phyloP scores from a whole-genome alignment of 208 protist species.

The Crithidia expoeki region DNA sequence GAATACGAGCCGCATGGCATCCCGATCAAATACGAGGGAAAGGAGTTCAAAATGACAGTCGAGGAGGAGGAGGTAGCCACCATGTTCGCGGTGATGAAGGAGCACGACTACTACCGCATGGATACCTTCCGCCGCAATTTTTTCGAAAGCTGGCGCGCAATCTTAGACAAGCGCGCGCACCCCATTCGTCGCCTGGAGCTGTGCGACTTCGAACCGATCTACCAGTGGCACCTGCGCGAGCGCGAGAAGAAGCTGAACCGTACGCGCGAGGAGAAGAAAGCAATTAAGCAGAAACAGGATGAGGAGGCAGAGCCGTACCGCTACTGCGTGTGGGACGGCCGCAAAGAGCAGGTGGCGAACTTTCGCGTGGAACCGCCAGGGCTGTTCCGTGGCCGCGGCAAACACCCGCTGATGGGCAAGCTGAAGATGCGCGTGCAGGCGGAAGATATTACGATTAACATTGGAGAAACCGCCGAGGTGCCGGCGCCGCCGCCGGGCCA shows the following conservation, averaged over 20 bases:
- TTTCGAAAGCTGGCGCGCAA: slow-evolving; percentile 93
- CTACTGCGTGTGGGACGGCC: slow-evolving; percentile 94
- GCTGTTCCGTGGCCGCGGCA: slow-evolving; percentile 98
- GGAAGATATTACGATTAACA: slow-evolving; percentile 99
- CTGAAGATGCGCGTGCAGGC: slow-evolving; percentile 96
- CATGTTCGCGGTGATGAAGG: slow-evolving; percentile 95
- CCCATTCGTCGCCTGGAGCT: slow-evolving; percentile 94
- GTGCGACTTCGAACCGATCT: slow-evolving; percentile 97
- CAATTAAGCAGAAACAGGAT: slow-evolving; percentile 80
- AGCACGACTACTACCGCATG: slow-evolving; percentile 96
- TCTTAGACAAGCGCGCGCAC: slow-evolving; percentile 90
- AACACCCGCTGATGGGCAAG: slow-evolving; percentile 96
- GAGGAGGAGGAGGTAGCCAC: slow-evolving; percentile 99
- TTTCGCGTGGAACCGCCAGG: slow-evolving; percentile 98
- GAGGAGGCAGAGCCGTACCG: slow-evolving; percentile 89
- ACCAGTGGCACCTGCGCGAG: slow-evolving; percentile 87
- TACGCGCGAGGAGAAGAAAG: slow-evolving; percentile 96
- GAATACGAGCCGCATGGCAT: slow-evolving; percentile 97
- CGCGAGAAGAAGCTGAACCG: slow-evolving; percentile 88
- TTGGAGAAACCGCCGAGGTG: slow-evolving; percentile 85
- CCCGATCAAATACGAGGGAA: slow-evolving; percentile 95
- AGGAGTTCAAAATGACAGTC: slow-evolving; percentile 90
- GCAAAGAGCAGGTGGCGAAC: slow-evolving; percentile 96
- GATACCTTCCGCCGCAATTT: slow-evolving; percentile 98
- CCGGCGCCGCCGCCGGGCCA: slow-evolving; percentile 94